Evolutionary conservation across 2,329 filamentous ascomycete species (phyloP), one percentile per base, ranked within the genome.

Genomic region (Dactylonectria macrodidyma): DNA sequence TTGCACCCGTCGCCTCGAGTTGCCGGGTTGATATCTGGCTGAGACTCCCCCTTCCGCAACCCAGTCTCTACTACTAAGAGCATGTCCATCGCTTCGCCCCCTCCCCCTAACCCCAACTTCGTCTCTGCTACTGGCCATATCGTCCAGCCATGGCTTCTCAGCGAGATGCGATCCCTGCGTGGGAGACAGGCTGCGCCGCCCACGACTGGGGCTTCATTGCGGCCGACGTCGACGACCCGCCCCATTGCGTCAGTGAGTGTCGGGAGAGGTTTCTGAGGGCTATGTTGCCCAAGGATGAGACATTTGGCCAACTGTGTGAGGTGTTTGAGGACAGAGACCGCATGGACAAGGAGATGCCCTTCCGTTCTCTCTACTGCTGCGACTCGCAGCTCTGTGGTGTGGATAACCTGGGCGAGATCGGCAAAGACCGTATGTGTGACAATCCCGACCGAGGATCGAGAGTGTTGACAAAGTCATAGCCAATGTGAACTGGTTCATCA

Each of bases 311-410:
- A 10, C 75, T 76, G 41, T 84, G 83, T 69, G 67, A 78, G 66
- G 68, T 67, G 6, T 76, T 83, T 5, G 70, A 77, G 70, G 66
- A 77, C 74, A 73, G 58, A 22, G 59, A 65, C 8, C 61, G 67
- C 24, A 69, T 76, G 36, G 73, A 75, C 58, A 73, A 74, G 30
- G 73, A 78, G 48, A 58, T 74, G 8, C 65, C 67, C n/a, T 79
- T 88, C 11, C 83, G 81, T 80, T 74, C 78, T 47, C 77, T 88
- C 24, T 89, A 89, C 73, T 86, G 85, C 76, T 88, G 87, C 75
- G 85, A 88, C 73, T 80, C 82, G 56, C 81, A 80, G 58, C 80
- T 81, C 56, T 89, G 87, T 72, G 87, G 86, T 33, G 85, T 88
- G 51, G 77, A 80, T 60, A 77, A 79, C 58, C 69, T 79, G 33